phyloP scores from a whole-genome alignment of 2,329 filamentous ascomycete genomes.

The Penicillium sp. region DNA sequence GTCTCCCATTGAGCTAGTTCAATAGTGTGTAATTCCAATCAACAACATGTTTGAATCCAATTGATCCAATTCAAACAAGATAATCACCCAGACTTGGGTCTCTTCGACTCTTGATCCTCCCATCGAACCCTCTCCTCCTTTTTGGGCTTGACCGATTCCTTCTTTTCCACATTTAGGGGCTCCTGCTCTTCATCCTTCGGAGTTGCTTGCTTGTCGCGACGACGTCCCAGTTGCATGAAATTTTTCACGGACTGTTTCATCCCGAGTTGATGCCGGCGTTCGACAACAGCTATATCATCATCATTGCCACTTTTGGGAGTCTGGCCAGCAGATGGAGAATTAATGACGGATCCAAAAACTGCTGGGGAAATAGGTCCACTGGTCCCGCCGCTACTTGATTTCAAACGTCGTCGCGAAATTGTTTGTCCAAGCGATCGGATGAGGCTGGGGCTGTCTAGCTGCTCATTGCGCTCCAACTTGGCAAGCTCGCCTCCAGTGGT shows the following conservation, averaged over 20 bases:
- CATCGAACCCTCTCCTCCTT: neutral
- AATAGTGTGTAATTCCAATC: neutral
- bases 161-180: neutral
- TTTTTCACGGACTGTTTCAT: slow-evolving; percentile 18
- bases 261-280: slow-evolving; percentile 20
- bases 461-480: slow-evolving; percentile 54
- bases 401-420: slow-evolving; percentile 41
- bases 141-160: neutral
- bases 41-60: neutral
- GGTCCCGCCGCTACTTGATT: slow-evolving; percentile 30
- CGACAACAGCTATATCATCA: slow-evolving; percentile 4
- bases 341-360: neutral
- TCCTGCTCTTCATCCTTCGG: neutral
- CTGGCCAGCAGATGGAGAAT: neutral
- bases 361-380: slow-evolving; percentile 25
- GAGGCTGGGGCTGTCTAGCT: slow-evolving; percentile 45
- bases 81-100: neutral
- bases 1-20: neutral
- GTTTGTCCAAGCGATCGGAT: slow-evolving; percentile 37
- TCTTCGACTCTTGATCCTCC: neutral
- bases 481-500: slow-evolving; percentile 73
- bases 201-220: slow-evolving; percentile 3
- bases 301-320: neutral
- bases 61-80: neutral
- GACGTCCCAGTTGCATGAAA: slow-evolving; percentile 17